Conservation (phyloP, 805 yeast species). For the Candida tammaniensis region DNA sequence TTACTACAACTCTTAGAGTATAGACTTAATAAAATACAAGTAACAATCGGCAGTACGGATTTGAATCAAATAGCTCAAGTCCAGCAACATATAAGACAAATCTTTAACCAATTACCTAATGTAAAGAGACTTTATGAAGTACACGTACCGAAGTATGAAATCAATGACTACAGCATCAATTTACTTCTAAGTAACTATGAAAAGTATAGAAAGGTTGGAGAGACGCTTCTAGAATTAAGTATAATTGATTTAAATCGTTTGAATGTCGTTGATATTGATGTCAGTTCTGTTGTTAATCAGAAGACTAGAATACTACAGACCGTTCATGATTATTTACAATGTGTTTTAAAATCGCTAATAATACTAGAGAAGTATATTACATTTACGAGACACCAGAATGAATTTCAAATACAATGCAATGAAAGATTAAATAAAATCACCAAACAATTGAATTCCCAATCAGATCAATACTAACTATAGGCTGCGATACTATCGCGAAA, state of each 20-base stretch:
- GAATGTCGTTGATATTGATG: conserved; percentile 4
- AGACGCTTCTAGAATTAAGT: conserved; percentile 7
- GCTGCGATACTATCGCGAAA: neutral
- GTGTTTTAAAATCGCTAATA: conserved; percentile 6
- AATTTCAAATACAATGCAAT: conserved; percentile 8
- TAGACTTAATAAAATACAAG: conserved; percentile 2
- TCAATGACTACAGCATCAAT: conserved; percentile 7
- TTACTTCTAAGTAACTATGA: conserved; percentile 8
- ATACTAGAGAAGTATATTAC: conserved; percentile 10
- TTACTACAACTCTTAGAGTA: neutral
- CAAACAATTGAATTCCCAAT: neutral
- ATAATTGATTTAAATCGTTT: conserved; percentile 5
- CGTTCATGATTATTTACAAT: conserved; percentile 4
- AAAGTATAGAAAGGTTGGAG: conserved; percentile 5
- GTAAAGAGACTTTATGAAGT: conserved; percentile 1
- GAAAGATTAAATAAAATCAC: neutral
- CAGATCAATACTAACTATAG: too few relatives aligned
- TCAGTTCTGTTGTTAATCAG: neutral
- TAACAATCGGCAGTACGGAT: neutral
- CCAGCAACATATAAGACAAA: neutral
- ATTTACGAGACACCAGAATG: conserved; percentile 7
- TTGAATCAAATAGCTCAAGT: neutral
- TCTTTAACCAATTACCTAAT: conserved; percentile 3
- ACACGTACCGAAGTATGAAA: conserved; percentile 1
- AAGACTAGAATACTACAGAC: conserved; percentile 5